phyloP scores from a whole-genome alignment of 768 basidiomycete species.

The Porpolomopsis calyptriformis region DNA sequence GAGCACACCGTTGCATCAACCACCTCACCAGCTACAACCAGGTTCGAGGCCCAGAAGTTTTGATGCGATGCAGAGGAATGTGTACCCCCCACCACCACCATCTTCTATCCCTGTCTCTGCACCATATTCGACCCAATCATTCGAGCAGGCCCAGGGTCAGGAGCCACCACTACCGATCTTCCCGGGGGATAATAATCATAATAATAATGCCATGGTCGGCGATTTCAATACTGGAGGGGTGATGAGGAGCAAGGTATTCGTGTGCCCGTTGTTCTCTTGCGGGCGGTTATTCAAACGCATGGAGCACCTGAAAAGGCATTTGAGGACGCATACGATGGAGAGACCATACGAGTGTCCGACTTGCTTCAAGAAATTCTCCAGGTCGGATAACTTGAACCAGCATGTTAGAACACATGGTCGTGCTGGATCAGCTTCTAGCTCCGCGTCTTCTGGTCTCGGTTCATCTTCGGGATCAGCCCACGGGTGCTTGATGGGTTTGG shows the following conservation, averaged over 20 bases:
- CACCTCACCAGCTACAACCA: constrained; percentile 6
- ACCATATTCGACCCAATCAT: constrained; percentile 17
- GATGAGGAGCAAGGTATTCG: constrained; percentile 52
- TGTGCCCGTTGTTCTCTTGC: constrained; percentile 79
- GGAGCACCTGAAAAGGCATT: constrained; percentile 83
- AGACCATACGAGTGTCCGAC: constrained; percentile 65
- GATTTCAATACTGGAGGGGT: constrained; percentile 8
- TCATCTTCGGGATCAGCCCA: not conserved
- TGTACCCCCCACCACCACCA: constrained; percentile 16
- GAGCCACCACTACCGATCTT: not conserved
- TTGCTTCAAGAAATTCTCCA: constrained; percentile 76
- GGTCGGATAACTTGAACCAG: constrained; percentile 82
- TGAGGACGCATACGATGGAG: constrained; percentile 85
- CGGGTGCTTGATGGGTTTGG: constrained; percentile 8
- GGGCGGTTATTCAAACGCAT: constrained; percentile 81
- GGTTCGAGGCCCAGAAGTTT: constrained; percentile 23
- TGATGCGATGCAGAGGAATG: constrained; percentile 23
- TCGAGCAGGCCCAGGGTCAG: constrained; percentile 19
- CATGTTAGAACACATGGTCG: constrained; percentile 69
- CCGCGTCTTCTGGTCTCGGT: no score
- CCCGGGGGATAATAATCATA: not conserved
- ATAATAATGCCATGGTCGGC: not conserved
- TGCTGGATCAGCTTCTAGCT: constrained; percentile 17
- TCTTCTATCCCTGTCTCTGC: constrained; percentile 11
- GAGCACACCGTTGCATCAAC: not conserved